These are phyloP conservation scores for Russula virescens DNA, from an alignment of 768 basidiomycete genomes.

Conservation along the genomic window DNA sequence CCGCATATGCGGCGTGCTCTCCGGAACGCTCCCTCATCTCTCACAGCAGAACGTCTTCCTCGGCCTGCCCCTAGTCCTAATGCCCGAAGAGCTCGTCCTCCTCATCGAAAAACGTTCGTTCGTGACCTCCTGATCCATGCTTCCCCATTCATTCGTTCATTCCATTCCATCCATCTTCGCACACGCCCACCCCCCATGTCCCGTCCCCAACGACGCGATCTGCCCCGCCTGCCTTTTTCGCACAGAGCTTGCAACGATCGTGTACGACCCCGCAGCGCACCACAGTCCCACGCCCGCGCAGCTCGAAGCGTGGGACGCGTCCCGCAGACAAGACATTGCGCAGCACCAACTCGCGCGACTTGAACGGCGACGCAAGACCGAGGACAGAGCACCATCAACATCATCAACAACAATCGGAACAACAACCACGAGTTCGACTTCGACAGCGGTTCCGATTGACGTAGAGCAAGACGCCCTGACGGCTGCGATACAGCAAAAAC, in stretches of 20 bases:
- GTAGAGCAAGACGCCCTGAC: constrained; percentile 23
- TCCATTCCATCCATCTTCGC: constrained; percentile 8
- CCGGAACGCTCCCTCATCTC: constrained; percentile 89
- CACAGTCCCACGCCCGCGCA: constrained; percentile 42
- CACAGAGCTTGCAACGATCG: constrained; percentile 67
- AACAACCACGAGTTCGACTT: too few species aligned
- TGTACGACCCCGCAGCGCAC: constrained; percentile 65
- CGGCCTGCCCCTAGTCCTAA: constrained; percentile 81
- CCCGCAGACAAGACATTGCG: constrained; percentile 41
- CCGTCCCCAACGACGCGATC: too few species aligned
- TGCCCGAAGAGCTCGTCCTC: constrained; percentile 89
- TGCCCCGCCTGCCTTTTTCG: too few species aligned
- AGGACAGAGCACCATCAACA: constrained; percentile 31
- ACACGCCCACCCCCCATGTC: background rate
- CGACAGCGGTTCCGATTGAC: constrained; percentile 25
- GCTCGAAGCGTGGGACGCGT: constrained; percentile 48
- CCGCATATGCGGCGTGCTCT: constrained; percentile 76
- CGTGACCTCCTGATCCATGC: constrained; percentile 21
- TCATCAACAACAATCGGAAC: too few species aligned
- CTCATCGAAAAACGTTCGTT: constrained; percentile 84
- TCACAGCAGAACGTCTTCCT: constrained; percentile 96
- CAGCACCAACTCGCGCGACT: constrained; percentile 44
- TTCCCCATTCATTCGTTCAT: too few species aligned
- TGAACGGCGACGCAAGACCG: constrained; percentile 39
- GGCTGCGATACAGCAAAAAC: constrained; percentile 39